phyloP scores from a whole-genome alignment of 441 rosid species.

The Viola pubescens region DNA sequence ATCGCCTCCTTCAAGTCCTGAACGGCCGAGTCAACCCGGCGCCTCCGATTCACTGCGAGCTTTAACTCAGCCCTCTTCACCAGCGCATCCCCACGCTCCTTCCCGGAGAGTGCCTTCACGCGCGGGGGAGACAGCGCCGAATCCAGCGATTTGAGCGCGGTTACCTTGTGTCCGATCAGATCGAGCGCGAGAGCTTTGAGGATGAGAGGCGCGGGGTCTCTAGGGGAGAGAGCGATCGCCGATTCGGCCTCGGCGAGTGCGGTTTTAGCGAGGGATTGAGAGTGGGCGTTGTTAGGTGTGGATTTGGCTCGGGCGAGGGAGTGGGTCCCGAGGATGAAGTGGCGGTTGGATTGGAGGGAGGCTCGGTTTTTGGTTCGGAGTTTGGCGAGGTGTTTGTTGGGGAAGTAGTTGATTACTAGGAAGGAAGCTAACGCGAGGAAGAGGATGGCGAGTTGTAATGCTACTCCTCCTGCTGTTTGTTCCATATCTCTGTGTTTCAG shows the following conservation, averaged over 20 bases:
- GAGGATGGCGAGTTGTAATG: constrained; percentile 21
- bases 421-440: constrained; percentile 19
- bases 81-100: constrained; percentile 46
- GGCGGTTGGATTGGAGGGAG: constrained; percentile 35
- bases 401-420: constrained; percentile 20
- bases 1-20: constrained; percentile 47
- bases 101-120: constrained; percentile 31
- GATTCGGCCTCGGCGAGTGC: constrained; percentile 47
- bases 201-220: constrained; percentile 42
- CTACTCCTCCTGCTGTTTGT: constrained; percentile 14
- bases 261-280: constrained; percentile 42
- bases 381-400: constrained; percentile 18
- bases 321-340: constrained; percentile 35
- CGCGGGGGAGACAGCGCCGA: constrained; percentile 41
- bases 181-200: constrained; percentile 48
- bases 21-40: constrained; percentile 52
- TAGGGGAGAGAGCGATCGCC: constrained; percentile 37
- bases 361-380: constrained; percentile 30
- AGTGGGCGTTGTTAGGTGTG: constrained; percentile 28
- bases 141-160: constrained; percentile 51
- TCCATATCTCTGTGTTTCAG: background rate
- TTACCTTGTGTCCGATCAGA: constrained; percentile 39
- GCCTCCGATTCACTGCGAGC: constrained; percentile 36
- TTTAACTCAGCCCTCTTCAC: constrained; percentile 53
- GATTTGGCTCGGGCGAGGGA: constrained; percentile 44